phyloP scores from a whole-genome alignment of 768 basidiomycete species.

The Pleurotus sapidus region DNA sequence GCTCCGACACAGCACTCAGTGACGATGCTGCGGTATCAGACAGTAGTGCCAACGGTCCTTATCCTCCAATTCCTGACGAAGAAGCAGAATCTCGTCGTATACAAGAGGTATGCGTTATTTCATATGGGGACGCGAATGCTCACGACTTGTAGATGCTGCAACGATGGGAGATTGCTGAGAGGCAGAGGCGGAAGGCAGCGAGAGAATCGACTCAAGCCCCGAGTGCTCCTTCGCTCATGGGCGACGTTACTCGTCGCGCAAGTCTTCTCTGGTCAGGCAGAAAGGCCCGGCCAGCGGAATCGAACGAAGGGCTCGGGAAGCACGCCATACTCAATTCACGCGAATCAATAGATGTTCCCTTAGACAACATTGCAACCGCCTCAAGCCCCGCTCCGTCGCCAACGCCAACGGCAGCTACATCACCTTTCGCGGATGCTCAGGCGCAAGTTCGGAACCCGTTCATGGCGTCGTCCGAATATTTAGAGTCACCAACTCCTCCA shows the following conservation, averaged over 20 bases:
- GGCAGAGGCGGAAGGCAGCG: constrained; percentile 69
- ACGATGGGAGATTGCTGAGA: constrained; percentile 77
- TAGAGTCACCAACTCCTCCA: not conserved
- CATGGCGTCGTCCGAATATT: not conserved
- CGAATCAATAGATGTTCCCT: constrained; percentile 54
- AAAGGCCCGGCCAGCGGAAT: constrained; percentile 26
- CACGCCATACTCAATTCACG: constrained; percentile 47
- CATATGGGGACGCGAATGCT: constrained; percentile 8
- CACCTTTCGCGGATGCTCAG: constrained; percentile 47
- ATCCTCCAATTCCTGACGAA: constrained; percentile 69
- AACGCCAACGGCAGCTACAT: constrained; percentile 37
- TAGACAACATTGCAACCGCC: constrained; percentile 45
- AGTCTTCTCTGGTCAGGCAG: constrained; percentile 52
- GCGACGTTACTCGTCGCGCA: constrained; percentile 57
- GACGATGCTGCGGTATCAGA: constrained; percentile 18
- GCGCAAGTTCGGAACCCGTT: not conserved
- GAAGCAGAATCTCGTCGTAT: constrained; percentile 66
- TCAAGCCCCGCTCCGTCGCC: constrained; percentile 37
- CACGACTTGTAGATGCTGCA: constrained; percentile 55
- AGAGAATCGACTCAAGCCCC: constrained; percentile 45
- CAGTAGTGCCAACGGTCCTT: constrained; percentile 27
- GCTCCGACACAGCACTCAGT: constrained; percentile 7
- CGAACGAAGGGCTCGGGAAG: constrained; percentile 28
- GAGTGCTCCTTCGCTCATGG: constrained; percentile 44
- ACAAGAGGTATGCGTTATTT: constrained; percentile 55